Evolutionary conservation across 306 rosid genomes (phyloP).

Genomic region (Malus asiatica): DNA sequence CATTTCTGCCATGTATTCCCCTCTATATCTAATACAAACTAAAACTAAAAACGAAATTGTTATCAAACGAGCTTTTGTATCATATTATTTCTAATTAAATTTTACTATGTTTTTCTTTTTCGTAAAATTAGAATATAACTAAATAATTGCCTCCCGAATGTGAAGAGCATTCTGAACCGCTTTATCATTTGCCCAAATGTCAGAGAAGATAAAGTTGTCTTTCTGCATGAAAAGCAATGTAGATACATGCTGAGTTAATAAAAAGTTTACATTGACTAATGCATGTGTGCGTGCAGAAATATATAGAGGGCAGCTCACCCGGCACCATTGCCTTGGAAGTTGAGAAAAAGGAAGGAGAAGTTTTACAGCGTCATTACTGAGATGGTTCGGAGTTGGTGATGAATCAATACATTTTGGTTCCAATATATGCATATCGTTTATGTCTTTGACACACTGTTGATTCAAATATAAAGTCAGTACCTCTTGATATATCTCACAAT

Average conservation of each 20-base stretch:
- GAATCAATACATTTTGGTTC: background rate
- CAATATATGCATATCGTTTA: background rate
- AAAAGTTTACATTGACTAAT: background rate
- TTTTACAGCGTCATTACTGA: background rate
- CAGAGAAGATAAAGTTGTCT: background rate
- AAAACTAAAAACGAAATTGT: too few species aligned
- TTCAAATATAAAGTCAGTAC: background rate
- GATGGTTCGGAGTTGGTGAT: too few species aligned
- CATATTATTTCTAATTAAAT: too few species aligned
- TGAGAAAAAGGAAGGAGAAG: background rate
- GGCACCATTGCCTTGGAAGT: background rate
- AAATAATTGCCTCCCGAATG: too few species aligned
- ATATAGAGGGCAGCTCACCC: background rate
- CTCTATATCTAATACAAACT: too few species aligned
- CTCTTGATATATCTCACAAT: too few species aligned
- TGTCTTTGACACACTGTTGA: background rate
- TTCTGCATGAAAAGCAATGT: background rate
- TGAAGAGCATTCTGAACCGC: background rate
- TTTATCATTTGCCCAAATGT: background rate
- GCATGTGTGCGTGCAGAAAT: background rate
- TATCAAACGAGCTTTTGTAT: too few species aligned
- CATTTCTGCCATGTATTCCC: too few species aligned
- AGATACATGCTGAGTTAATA: background rate
- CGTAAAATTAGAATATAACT: too few species aligned
- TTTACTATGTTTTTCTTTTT: too few species aligned